A percentile compares a stretch with the other conserved stretches of the same genome.
Evolutionary conservation across 2,329 filamentous ascomycete genomes (phyloP).

Genomic region (Pseudogymnoascus sp.): DNA sequence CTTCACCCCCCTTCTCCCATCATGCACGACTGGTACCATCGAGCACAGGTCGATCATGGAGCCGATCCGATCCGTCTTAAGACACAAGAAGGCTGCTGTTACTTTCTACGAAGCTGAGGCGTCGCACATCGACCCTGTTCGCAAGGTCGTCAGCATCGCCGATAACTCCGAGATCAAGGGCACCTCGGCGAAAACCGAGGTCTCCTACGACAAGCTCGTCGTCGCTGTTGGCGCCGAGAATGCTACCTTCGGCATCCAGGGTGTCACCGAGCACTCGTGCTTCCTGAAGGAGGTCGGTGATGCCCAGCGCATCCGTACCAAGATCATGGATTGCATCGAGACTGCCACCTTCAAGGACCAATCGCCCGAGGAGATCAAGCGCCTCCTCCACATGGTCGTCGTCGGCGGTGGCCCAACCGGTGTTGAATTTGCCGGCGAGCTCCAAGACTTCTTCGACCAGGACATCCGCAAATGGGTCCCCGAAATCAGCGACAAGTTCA

Average conservation of each 20-base stretch:
- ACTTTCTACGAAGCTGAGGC: constrained; percentile 98
- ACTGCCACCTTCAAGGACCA: constrained; percentile 98
- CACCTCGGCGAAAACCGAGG: constrained; percentile 70
- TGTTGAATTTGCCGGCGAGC: constrained; percentile 96
- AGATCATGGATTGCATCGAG: constrained; percentile 99
- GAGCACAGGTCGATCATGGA: constrained; percentile 99
- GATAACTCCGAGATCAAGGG: constrained; percentile 94
- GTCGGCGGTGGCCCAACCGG: constrained; percentile 90
- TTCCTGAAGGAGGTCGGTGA: constrained; percentile 98
- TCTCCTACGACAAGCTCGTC: constrained; percentile 96
- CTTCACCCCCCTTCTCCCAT: constrained; percentile 93
- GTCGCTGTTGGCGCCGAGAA: constrained; percentile 97
- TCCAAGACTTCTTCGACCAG: constrained; percentile 97
- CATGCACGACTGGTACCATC: constrained; percentile 93
- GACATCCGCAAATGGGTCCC: constrained; percentile 98
- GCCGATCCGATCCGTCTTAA: constrained; percentile 89
- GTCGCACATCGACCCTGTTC: constrained; percentile 87
- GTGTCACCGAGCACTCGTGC: constrained; percentile 89
- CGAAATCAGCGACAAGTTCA: constrained; percentile 89
- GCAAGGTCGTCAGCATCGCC: constrained; percentile 78
- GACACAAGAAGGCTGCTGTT: constrained; percentile 86
- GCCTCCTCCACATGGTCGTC: constrained; percentile 95
- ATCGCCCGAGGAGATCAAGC: constrained; percentile 75
- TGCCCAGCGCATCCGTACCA: constrained; percentile 91
- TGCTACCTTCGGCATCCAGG: constrained; percentile 94